Conservation (phyloP, 768 basidiomycete species). For the Mycena galericulata region DNA sequence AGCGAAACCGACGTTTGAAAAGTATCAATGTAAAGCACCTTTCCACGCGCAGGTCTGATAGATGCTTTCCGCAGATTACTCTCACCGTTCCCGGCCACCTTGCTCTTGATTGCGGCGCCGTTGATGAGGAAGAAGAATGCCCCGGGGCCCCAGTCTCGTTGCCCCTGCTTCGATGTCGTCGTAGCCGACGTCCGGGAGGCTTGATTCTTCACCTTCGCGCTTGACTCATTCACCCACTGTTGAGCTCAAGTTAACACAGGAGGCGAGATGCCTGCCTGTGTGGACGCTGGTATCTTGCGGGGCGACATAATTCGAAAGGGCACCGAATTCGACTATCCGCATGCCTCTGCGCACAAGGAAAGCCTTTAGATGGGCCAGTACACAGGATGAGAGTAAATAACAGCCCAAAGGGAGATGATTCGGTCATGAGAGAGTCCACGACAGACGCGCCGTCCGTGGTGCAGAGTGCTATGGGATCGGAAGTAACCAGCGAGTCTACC, state of each 20-base stretch:
- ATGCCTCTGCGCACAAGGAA: slow-evolving; percentile 99
- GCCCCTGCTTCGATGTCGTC: slow-evolving; percentile 99
- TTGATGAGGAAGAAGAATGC: slow-evolving; percentile 99
- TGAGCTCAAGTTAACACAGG: slow-evolving; percentile 17
- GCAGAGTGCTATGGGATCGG: too few species aligned
- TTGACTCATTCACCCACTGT: slow-evolving; percentile 98
- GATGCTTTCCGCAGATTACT: slow-evolving; percentile 98
- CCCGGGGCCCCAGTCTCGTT: slow-evolving; percentile 99
- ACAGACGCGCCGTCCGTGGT: too few species aligned
- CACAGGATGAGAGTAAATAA: slow-evolving; percentile 54
- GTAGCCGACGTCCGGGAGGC: slow-evolving; percentile 96
- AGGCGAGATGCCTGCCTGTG: slow-evolving; percentile 64
- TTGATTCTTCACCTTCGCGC: slow-evolving; percentile 98
- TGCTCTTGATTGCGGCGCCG: slow-evolving; percentile 99
- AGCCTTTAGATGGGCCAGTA: slow-evolving; percentile 95
- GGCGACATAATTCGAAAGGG: slow-evolving; percentile 95
- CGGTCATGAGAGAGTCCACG: too few species aligned
- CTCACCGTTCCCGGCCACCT: slow-evolving; percentile 99
- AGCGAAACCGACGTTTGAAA: slow-evolving; percentile 14
- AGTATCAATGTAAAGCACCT: slow-evolving; percentile 61
- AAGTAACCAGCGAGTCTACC: too few species aligned
- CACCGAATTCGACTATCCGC: slow-evolving; percentile 99
- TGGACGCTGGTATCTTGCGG: slow-evolving; percentile 99
- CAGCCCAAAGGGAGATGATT: neutral
- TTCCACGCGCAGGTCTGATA: slow-evolving; percentile 99